A percentile compares a stretch with the other conserved stretches of the same genome.
These are phyloP conservation scores for Gossypium davidsonii DNA, from an alignment of 441 rosid species.

Conservation along the genomic window DNA sequence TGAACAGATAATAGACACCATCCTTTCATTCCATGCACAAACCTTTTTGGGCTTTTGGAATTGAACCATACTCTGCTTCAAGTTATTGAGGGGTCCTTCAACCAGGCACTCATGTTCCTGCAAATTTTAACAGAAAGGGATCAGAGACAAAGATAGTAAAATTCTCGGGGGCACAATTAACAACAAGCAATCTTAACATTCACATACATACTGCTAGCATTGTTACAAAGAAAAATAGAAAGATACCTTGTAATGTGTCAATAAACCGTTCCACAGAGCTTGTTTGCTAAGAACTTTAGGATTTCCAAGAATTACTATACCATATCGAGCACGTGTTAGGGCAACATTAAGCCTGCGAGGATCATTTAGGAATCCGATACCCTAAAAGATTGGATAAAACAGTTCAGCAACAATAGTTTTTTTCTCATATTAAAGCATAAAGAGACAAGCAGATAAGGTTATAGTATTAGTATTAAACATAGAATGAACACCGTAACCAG, in stretches of 20 bases:
- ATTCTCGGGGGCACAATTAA: background rate
- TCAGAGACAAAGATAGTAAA: background rate
- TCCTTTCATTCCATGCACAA: constrained; percentile 8
- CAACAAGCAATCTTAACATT: background rate
- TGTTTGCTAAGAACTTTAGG: constrained; percentile 98
- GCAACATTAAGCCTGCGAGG: constrained; percentile 99
- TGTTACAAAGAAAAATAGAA: background rate
- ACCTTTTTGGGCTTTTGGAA: constrained; percentile 81
- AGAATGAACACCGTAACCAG: background rate
- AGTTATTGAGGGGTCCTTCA: constrained; percentile 95
- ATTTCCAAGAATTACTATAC: constrained; percentile 93
- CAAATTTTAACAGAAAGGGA: constrained; percentile 6
- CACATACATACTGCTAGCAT: background rate
- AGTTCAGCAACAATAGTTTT: constrained; percentile 9
- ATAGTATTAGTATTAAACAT: background rate
- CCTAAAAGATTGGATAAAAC: constrained; percentile 41
- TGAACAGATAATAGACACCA: background rate
- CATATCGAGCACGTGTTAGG: constrained; percentile 93
- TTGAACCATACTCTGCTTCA: constrained; percentile 98
- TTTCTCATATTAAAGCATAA: background rate
- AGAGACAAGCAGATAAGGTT: background rate
- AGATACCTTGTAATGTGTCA: constrained; percentile 92
- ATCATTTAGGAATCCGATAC: constrained; percentile 98
- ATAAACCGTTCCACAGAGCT: constrained; percentile 89
- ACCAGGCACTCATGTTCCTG: constrained; percentile 96